Evolutionary conservation across 1,139 yeast genomes (phyloP), one percentile per base, ranked within the genome.

Genomic region (Taiozyma sp.): DNA sequence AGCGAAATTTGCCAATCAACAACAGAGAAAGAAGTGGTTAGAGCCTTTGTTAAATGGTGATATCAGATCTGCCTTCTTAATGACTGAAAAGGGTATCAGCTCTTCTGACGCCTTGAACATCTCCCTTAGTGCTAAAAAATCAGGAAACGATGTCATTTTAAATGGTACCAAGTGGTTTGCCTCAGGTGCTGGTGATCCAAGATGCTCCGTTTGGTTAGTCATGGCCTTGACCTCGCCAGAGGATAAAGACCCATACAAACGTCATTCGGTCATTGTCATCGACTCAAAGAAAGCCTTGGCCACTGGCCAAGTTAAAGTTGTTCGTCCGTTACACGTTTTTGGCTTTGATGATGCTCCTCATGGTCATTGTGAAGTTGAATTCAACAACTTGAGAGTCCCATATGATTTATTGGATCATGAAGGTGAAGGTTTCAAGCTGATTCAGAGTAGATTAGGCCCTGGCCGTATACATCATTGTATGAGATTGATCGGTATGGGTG

Each of bases 131-230:
- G 84, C 85, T 44, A 61, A 54, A 22, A 61, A 62, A 53, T 78
- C 79, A 7, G 80, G 80, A 3, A 74, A 79, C 56, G 80, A 75
- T 57, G 80, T 81, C 4, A 59, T 84, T 46, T 42, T 50, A 21
- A 80, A 80, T 56, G 90, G 90, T 11, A 74, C 81, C 55, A 84
- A 84, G 63, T 84, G 89, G 89, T 83, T 84, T 76, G 85, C 87
- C 2, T 80, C 87, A 0, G 88, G 88, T 30, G 88, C 88, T 39
- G 88, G 87, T 22, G 88, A 84, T 64, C 88, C 88, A 26, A 73
- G 85, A 51, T 76, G 83, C 64, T 60, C 71, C 35, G 79, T 77
- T 19, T 80, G 87, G 84, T 70, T 84, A 49, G 78, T 80, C n/a
- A 81, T 84, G 85, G 84, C 86, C 56, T 75, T 81, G 63, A 82